A percentile compares a stretch with the other conserved stretches of the same genome.
These are phyloP conservation scores for Diaporthe eres DNA, from an alignment of 2,329 filamentous ascomycete species.

Conservation along the genomic window DNA sequence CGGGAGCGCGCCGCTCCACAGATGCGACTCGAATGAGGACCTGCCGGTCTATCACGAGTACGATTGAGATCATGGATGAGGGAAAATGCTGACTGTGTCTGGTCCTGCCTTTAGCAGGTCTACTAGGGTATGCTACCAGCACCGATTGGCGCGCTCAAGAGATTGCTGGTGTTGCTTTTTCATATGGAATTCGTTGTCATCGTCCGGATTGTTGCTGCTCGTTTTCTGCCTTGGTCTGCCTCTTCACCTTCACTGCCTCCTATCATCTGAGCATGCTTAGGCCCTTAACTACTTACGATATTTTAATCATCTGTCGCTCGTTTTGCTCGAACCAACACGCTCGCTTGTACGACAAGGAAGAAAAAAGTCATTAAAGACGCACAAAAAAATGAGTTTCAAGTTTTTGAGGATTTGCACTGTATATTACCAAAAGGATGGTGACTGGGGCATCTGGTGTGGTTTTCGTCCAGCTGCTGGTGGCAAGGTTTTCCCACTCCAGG, in stretches of 20 bases:
- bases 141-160: background rate
- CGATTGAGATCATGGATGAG: background rate
- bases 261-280: background rate
- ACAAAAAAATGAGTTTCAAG: background rate
- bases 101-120: background rate
- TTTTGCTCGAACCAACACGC: background rate
- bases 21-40: conserved; percentile 2
- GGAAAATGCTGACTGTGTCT: background rate
- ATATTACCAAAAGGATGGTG: background rate
- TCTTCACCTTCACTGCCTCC: background rate
- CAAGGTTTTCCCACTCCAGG: conserved; percentile 5
- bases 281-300: background rate
- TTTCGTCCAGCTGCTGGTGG: background rate
- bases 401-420: background rate
- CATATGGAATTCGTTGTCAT: background rate
- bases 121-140: background rate
- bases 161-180: background rate
- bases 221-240: background rate
- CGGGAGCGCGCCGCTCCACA: background rate
- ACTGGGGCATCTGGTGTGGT: background rate
- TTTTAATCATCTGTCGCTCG: background rate
- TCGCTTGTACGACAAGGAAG: background rate
- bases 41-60: background rate
- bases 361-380: background rate
- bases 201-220: background rate